Evolutionary conservation across 139 green algal genomes (phyloP), one percentile per base, ranked within the genome.

Genomic region (Dunaliella primolecta): DNA sequence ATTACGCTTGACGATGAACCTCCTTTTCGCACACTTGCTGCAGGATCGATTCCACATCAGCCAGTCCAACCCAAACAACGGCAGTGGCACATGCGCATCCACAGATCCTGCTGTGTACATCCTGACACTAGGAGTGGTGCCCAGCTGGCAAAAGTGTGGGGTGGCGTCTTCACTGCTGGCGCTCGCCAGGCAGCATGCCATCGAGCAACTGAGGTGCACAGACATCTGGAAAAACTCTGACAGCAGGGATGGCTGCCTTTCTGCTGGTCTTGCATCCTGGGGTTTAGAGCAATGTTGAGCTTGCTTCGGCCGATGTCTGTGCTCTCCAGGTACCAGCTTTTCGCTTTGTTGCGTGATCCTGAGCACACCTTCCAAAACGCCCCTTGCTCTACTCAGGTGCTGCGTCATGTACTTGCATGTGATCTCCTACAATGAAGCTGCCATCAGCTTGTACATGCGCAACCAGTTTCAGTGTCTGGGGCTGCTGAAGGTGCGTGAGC

Each of bases 111-210:
- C 72, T 21, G 70, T 89, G 46, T 93, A 93, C 86, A 89, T 93
- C 35, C 70, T 93, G 57, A 93, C 90, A n/a, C 84, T 93, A 30
- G 90, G 90, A 0, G 90, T 93, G 70, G 34, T 87, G 79, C 55
- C 84, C 33, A 70, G n/a, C 3, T 87, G 75, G 30, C 75, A 85
- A 27, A 33, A 84, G 37, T 81, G 80, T 34, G 89, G 89, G 74
- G 38, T 92, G 0, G 89, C 89, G 11, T 64, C 33, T 71, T 1
- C 3, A 21, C 83, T 91, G 80, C 82, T 91, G 30, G 30, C 38
- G 25, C 82, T 86, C 46, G 86, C 83, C 32, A 46, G 81, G 36
- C 86, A 86, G 81, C 86, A 88, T 71, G 86, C 85, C 27, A 56
- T 64, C 15, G 46, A 64, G 46, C 46, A 64, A 25, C 15, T 64